Evolutionary conservation across 495 filamentous ascomycete genomes (phyloP).

Genomic region (Cryomyces minteri): DNA sequence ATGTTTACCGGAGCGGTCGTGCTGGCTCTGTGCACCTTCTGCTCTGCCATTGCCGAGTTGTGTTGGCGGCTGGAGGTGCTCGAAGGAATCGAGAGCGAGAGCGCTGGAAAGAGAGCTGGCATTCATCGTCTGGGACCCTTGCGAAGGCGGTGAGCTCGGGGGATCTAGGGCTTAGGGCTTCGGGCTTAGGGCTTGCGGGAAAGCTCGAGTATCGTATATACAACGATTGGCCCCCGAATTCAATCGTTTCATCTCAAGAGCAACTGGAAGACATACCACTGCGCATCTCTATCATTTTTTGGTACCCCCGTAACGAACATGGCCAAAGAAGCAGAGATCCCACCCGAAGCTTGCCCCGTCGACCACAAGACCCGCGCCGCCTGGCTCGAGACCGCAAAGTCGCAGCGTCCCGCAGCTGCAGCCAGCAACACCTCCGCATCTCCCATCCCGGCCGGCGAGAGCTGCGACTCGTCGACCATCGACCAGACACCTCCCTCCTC

Average conservation of each 20-base stretch:
- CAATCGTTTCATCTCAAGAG: neutral
- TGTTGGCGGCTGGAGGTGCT: neutral
- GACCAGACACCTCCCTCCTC: constrained; percentile 13
- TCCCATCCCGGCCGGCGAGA: constrained; percentile 5
- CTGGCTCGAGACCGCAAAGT: constrained; percentile 45
- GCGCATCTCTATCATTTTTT: too few species aligned
- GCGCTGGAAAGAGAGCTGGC: too few species aligned
- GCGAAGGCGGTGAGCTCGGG: too few species aligned
- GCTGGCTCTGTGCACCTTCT: constrained; percentile 63
- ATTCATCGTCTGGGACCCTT: neutral
- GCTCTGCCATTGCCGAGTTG: constrained; percentile 25
- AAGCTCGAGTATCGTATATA: too few species aligned
- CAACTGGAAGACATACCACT: neutral
- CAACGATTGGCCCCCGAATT: too few species aligned
- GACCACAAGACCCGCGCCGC: constrained; percentile 70
- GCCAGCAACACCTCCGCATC: constrained; percentile 9
- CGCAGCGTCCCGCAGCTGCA: too few species aligned
- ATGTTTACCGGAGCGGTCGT: constrained; percentile 98
- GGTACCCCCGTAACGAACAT: constrained; percentile 3
- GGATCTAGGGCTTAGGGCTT: too few species aligned
- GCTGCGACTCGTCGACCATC: constrained; percentile 15
- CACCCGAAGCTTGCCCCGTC: constrained; percentile 51
- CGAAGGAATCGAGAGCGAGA: neutral
- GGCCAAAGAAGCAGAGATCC: constrained; percentile 12
- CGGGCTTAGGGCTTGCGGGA: too few species aligned